These are phyloP conservation scores for Puccinia novopanici DNA, from an alignment of 1,284 basidiomycete genomes.

Conservation along the genomic window DNA sequence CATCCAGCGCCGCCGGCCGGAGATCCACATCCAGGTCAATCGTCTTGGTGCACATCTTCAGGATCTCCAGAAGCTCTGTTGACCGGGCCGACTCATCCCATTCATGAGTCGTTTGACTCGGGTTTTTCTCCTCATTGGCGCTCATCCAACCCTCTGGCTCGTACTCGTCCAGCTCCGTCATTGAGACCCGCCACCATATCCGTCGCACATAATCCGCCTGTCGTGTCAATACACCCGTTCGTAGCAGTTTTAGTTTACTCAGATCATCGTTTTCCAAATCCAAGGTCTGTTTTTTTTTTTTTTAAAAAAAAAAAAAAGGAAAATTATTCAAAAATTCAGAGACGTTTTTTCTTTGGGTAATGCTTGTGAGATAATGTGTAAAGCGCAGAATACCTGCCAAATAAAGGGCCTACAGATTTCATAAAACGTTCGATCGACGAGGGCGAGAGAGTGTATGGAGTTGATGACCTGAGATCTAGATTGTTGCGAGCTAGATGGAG, in stretches of 20 bases:
- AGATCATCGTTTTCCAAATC: constrained; percentile 20
- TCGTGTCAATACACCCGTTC: not conserved
- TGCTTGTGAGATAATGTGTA: not conserved
- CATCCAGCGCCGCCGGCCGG: not conserved
- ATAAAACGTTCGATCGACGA: constrained; percentile 32
- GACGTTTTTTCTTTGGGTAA: not conserved
- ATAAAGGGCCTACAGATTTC: constrained; percentile 37
- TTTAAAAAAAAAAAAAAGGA: not conserved
- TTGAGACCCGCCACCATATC: constrained; percentile 34
- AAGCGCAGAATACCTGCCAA: constrained; percentile 13
- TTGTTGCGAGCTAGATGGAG: not conserved
- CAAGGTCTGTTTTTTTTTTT: not conserved
- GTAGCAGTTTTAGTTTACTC: not conserved
- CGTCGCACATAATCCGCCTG: constrained; percentile 12
- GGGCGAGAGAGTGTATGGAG: not conserved
- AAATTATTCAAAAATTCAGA: not conserved
- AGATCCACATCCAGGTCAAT: constrained; percentile 20
- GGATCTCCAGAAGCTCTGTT: constrained; percentile 2
- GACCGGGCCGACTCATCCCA: constrained; percentile 21
- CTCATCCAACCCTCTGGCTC: constrained; percentile 4
- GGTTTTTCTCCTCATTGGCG: not conserved
- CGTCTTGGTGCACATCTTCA: not conserved
- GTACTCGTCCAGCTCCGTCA: constrained; percentile 9
- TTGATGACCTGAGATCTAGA: not conserved
- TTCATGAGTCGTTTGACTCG: not conserved